A percentile compares a stretch with the other conserved stretches of the same genome.
Conservation (phyloP, 1,284 basidiomycete species). For the Hymenochaete sp. region DNA sequence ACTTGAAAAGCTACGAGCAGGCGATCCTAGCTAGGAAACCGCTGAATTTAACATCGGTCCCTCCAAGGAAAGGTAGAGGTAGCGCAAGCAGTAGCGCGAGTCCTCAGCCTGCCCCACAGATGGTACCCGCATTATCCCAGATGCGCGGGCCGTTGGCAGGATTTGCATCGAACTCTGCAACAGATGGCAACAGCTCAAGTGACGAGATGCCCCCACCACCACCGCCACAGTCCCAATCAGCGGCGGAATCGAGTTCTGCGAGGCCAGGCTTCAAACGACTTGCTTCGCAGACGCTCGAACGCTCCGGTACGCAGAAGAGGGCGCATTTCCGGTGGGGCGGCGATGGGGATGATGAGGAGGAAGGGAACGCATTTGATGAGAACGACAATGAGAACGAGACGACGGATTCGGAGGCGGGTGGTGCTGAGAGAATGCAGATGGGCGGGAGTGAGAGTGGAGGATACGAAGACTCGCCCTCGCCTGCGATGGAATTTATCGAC, state of each 20-base stretch:
- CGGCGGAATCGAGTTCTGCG: neutral
- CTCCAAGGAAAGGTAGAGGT: conserved; percentile 10
- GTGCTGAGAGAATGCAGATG: too few relatives aligned
- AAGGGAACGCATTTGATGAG: conserved; percentile 9
- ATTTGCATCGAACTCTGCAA: neutral
- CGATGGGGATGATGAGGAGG: conserved; percentile 24
- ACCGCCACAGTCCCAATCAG: neutral
- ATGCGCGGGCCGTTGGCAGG: conserved; percentile 8
- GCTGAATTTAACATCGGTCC: conserved; percentile 21
- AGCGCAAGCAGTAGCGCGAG: conserved; percentile 10
- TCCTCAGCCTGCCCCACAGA: conserved; percentile 3
- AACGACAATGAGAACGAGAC: neutral
- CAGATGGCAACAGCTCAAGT: conserved; percentile 8
- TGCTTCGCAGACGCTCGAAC: conserved; percentile 60
- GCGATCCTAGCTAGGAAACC: conserved; percentile 56
- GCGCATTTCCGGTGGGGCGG: conserved; percentile 33
- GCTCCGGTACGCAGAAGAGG: conserved; percentile 48
- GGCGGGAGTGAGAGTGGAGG: too few relatives aligned
- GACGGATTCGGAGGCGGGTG: neutral
- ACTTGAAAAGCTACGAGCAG: conserved; percentile 62
- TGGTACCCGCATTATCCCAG: neutral
- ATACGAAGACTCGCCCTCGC: too few relatives aligned
- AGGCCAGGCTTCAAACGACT: conserved; percentile 63
- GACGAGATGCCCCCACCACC: conserved; percentile 7
- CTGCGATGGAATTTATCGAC: too few relatives aligned